phyloP scores from a whole-genome alignment of 2,329 filamentous ascomycete species.

The Cladorrhinum sp. region DNA sequence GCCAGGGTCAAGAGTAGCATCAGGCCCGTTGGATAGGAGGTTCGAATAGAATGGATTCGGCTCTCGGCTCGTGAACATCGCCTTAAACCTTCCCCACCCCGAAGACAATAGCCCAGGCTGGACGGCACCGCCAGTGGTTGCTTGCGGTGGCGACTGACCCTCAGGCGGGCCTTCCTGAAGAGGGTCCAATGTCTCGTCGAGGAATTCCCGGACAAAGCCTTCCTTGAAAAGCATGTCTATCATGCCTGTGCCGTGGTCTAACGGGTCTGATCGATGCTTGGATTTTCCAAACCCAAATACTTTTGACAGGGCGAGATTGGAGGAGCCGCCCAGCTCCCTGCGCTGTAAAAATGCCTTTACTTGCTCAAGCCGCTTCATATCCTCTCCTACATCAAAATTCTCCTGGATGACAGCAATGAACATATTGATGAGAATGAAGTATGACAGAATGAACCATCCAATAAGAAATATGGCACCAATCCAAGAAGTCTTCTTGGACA shows the following conservation, averaged over 20 bases:
- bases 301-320: conserved; percentile 73
- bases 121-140: conserved; percentile 39
- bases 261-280: conserved; percentile 68
- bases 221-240: conserved; percentile 97
- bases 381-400: conserved; percentile 97
- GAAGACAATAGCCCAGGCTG: conserved; percentile 59
- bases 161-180: conserved; percentile 38
- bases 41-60: conserved; percentile 94
- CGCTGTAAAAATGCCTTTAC: conserved; percentile 92
- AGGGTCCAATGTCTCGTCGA: conserved; percentile 67
- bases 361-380: conserved; percentile 95
- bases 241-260: conserved; percentile 87
- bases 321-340: conserved; percentile 74
- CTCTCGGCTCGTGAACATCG: conserved; percentile 61
- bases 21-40: conserved; percentile 63
- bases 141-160: conserved; percentile 35
- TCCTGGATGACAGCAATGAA: conserved; percentile 99
- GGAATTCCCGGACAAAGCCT: conserved; percentile 88
- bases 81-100: conserved; percentile 59
- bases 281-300: conserved; percentile 64
- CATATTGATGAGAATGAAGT: conserved; percentile 98
- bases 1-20: conserved; percentile 78
- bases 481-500: conserved; percentile 72
- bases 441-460: conserved; percentile 91
- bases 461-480: conserved; percentile 89